Conservation (phyloP, 306 rosid species). For the Lathyrus sativus region DNA sequence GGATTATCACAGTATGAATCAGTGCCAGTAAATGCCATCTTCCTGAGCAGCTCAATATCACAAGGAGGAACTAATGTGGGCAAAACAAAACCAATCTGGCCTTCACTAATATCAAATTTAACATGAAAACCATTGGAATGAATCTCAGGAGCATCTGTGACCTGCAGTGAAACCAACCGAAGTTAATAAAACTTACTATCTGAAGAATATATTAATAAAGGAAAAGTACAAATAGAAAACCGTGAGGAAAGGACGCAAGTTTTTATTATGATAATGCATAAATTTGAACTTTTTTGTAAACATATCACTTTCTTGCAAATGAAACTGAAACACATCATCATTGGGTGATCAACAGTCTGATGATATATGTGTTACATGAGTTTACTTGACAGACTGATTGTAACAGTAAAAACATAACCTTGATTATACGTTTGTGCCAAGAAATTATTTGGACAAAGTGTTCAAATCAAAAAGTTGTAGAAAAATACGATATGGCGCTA, state of each 20-base stretch:
- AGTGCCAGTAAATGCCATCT: slow-evolving; percentile 55
- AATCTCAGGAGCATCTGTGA: slow-evolving; percentile 96
- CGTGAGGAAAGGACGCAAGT: neutral
- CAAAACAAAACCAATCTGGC: slow-evolving; percentile 95
- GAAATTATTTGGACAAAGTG: neutral
- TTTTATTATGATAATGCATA: slow-evolving; percentile 1
- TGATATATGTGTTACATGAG: neutral
- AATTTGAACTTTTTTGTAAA: slow-evolving; percentile 1
- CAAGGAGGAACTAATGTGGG: slow-evolving; percentile 82
- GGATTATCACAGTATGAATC: slow-evolving; percentile 46
- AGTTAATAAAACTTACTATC: slow-evolving; percentile 30
- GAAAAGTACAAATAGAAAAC: neutral
- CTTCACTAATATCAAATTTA: slow-evolving; percentile 93
- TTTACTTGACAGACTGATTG: neutral
- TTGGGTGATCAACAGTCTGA: slow-evolving; percentile 3
- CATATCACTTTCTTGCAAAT: neutral
- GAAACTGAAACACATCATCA: neutral
- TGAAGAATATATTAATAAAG: slow-evolving; percentile 7
- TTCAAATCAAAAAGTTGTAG: neutral
- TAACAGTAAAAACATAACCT: neutral
- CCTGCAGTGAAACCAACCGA: slow-evolving; percentile 52
- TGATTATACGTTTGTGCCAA: neutral
- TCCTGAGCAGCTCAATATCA: slow-evolving; percentile 56
- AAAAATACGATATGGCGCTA: neutral
- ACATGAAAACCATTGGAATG: slow-evolving; percentile 97